Evolutionary conservation across 2,329 filamentous ascomycete genomes (phyloP), one percentile per base, ranked within the genome.

Genomic region (Ceratocystis destructans): DNA sequence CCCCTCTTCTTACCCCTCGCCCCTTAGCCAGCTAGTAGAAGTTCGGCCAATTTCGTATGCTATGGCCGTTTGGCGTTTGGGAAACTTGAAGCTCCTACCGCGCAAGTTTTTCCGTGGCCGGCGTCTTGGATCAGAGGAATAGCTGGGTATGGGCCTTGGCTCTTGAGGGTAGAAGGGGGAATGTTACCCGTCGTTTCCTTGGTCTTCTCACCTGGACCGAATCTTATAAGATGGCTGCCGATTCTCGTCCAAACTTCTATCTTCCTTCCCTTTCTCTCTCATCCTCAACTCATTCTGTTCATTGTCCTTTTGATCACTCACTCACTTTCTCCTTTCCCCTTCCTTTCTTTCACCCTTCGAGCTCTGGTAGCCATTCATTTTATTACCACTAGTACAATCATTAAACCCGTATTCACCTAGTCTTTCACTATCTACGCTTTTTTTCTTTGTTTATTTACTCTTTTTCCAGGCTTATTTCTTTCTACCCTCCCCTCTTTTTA

Each of bases 311-410:
- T 61, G 50, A 61, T 65, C 63, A 65, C 46, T 45, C 45, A 46
- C 57, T 45, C 33, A 65, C 61, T 48, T 25, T 22, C 28, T 28
- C 28, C 25, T 8, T 45, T 59, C 25, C n/a, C 20, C 31, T 44
- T 45, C 28, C 31, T 45, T 45, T 50, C 55, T 59, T 31, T 65
- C 37, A 10, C 22, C 22, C 20, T 28, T 25, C 33, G 46, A 64
- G 66, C 66, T 68, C 66, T 64, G 64, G 63, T 57, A 68, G 66
- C 64, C 48, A 65, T 50, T 68, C 50, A 17, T 65, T 59, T 33
- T 67, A 57, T 64, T 57, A 31, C 31, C 61, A 12, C 33, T 28
- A 50, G 28, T 50, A 59, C 55, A 37, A 59, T 59, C 55, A 33
- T 59, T 59, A n/a, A 15, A 59, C 28, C 15, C 5, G 8, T 33